Conservation (phyloP, 1,284 basidiomycete genomes). For the Chondrostereum purpureum region DNA sequence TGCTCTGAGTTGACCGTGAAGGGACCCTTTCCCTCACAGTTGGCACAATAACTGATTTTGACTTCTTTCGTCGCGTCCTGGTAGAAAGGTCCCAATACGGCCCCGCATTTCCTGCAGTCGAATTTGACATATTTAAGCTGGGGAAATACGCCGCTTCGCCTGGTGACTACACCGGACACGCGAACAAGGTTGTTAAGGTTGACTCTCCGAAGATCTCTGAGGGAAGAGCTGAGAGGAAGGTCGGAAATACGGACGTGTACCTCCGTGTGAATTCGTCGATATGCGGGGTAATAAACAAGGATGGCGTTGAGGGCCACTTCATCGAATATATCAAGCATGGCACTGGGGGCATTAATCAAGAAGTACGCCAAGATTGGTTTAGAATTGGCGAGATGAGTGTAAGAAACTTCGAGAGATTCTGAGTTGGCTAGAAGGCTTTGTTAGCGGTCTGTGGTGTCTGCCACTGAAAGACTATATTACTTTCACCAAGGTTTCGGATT, state of each 20-base stretch:
- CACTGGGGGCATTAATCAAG: constrained; percentile 88
- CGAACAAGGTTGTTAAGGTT: constrained; percentile 96
- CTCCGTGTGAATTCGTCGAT: constrained; percentile 96
- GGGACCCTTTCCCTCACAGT: constrained; percentile 91
- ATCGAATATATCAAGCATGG: constrained; percentile 94
- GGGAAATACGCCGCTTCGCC: constrained; percentile 94
- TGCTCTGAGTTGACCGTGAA: constrained; percentile 97
- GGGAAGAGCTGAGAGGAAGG: constrained; percentile 81
- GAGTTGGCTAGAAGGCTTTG: constrained; percentile 66
- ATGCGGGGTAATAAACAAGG: constrained; percentile 92
- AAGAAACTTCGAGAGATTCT: constrained; percentile 96
- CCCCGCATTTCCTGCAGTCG: constrained; percentile 91
- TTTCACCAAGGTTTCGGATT: constrained; percentile 92
- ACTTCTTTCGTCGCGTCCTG: constrained; percentile 96
- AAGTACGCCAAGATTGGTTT: constrained; percentile 97
- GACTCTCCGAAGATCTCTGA: constrained; percentile 89
- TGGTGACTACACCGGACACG: constrained; percentile 94
- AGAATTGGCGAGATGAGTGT: constrained; percentile 83
- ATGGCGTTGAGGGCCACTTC: constrained; percentile 93
- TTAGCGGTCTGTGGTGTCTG: constrained; percentile 8
- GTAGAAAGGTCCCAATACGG: constrained; percentile 92
- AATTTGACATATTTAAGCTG: constrained; percentile 99
- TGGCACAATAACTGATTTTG: constrained; percentile 89
- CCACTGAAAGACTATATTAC: constrained; percentile 37
- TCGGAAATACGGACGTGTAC: constrained; percentile 97